Base-by-base conservation (phyloP, 257 asterid genomes). In the Osmanthus fragrans region DNA sequence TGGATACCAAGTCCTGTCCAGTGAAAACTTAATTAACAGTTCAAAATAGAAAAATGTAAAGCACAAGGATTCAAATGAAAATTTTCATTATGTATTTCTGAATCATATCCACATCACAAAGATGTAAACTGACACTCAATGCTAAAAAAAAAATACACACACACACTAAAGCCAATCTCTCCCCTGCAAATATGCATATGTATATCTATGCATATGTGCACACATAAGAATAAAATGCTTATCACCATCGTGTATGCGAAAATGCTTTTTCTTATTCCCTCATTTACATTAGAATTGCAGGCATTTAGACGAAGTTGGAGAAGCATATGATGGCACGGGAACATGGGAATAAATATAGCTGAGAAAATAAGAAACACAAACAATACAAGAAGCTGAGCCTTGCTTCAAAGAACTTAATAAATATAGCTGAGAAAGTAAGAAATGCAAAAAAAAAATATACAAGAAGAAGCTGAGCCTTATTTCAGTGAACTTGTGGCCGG, bases 1-100 rank as follows among this genome's bases (percentile, higher is more conserved):
- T 80, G 37, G 70, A 81, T 82, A 81, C 87, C 85, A 88, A 79
- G 73, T 82, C 87, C 92, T 86, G 79, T 73, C 33, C 18, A 10
- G 68, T 2, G 68, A 60, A 21, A 58, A 18, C 19, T 21, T 30
- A 15, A 37, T 6, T 66, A 40, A 77, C 32, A 74, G 64, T 78
- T 42, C 8, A 71, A 64, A 16, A 73, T 69, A 4, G 23, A 5
- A n/a, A 42, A 34, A 0, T 4, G 54, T 54, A 63, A 68, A 32
- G 64, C 6, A 49, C 12, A 21, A 18, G 32, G 40, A 1, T 25
- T 30, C 25, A 19, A 49, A 19, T 37, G 51, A 37, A 54, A 54
- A 6, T 19, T 18, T 19, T 16, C 63, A 54, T 19, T 1, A 18
- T 0, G n/a, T 49, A 49, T 54, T 54, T 19, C 19, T 70, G 29